Conservation (phyloP, 73 alveolate species). For the Breviolum minutum region DNA sequence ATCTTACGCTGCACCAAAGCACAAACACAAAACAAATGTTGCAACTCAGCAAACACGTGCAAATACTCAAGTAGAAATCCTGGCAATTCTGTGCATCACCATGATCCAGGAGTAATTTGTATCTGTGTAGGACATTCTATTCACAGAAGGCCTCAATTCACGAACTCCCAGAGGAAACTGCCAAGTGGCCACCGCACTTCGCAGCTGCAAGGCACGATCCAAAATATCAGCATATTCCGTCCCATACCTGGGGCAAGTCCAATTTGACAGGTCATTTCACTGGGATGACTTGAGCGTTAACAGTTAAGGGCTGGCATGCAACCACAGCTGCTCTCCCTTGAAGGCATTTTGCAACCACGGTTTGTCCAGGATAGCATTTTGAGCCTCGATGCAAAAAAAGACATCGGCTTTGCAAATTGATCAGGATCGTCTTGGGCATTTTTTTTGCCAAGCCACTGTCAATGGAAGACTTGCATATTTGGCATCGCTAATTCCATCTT, state of each 20-base stretch:
- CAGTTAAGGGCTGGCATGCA: not conserved
- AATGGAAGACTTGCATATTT: constrained; percentile 9
- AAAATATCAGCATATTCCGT: constrained; percentile 11
- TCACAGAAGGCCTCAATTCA: not conserved
- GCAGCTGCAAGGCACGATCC: constrained; percentile 52
- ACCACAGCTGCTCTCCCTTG: constrained; percentile 38
- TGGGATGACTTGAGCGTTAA: too few relatives aligned
- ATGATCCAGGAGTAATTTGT: not conserved
- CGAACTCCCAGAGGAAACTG: not conserved
- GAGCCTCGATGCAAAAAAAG: not conserved
- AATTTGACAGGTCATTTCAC: too few relatives aligned
- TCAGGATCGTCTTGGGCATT: not conserved
- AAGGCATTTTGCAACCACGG: constrained; percentile 82
- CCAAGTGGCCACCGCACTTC: constrained; percentile 47
- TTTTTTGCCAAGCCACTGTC: constrained; percentile 1
- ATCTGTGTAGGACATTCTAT: not conserved
- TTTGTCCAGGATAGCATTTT: constrained; percentile 47
- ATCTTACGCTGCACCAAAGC: not conserved
- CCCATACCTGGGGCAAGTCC: constrained; percentile 14
- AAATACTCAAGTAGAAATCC: too few relatives aligned
- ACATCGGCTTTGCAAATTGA: not conserved
- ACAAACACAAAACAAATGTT: not conserved
- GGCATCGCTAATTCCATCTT: constrained; percentile 21
- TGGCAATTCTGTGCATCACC: too few relatives aligned
- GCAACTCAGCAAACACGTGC: not conserved